These are phyloP conservation scores for Penicillium concentricum DNA, from an alignment of 2,329 filamentous ascomycete species.

Conservation along the genomic window DNA sequence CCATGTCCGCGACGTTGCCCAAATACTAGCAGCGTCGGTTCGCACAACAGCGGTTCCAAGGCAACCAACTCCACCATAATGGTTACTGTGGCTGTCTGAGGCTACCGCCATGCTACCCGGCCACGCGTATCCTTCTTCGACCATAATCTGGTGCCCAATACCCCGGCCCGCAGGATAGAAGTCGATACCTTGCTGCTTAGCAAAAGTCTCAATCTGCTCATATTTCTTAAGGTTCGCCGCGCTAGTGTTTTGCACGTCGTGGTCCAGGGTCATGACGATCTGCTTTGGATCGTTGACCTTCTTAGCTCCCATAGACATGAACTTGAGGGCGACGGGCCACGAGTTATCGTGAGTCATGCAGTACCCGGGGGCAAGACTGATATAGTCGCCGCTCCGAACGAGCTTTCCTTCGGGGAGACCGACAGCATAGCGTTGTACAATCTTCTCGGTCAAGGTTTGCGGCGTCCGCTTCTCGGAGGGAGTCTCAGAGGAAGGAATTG, in stretches of 20 bases:
- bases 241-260: constrained; percentile 82
- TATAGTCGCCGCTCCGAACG: constrained; percentile 79
- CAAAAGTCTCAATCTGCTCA: constrained; percentile 76
- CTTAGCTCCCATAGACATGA: constrained; percentile 77
- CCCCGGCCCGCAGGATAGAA: constrained; percentile 76
- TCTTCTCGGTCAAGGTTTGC: constrained; percentile 90
- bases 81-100: constrained; percentile 68
- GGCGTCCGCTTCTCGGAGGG: constrained; percentile 36
- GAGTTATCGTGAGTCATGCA: constrained; percentile 89
- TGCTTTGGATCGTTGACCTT: constrained; percentile 70
- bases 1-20: constrained; percentile 81
- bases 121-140: constrained; percentile 82
- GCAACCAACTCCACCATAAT: constrained; percentile 77
- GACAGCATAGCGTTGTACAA: constrained; percentile 78
- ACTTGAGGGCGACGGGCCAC: constrained; percentile 73
- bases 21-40: constrained; percentile 83
- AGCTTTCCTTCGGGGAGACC: constrained; percentile 72
- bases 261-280: constrained; percentile 80
- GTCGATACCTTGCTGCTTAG: constrained; percentile 69
- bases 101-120: constrained; percentile 81
- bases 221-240: constrained; percentile 83
- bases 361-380: constrained; percentile 68
- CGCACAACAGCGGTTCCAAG: constrained; percentile 80
- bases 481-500: background rate
- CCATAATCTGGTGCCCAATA: constrained; percentile 76